Evolutionary conservation across 2,329 filamentous ascomycete species (phyloP), one percentile per base, ranked within the genome.

Genomic region (Diaporthe citrichinensis): DNA sequence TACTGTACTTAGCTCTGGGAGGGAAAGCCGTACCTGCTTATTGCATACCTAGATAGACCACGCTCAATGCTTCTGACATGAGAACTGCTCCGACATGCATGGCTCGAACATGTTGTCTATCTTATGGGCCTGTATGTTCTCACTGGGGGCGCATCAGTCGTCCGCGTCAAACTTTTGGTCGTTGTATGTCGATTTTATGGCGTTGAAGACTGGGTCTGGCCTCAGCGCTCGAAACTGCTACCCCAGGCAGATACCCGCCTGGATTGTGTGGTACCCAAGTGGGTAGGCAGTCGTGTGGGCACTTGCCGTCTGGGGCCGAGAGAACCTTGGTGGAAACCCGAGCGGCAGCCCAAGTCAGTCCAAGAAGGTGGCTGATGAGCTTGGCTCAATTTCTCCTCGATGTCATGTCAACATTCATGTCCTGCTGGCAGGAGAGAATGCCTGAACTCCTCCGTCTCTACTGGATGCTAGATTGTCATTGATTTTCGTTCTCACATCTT

Each of bases 361-460:
- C 65, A 53, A 68, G 62, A 68, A 51, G 8, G 65, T 69, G 65
- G 65, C 65, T 69, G 34, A 55, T 55, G 65, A 69, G 34, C 65
- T 69, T 69, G 65, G 65, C 49, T 55, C 49, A 69, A 55, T 55
- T 39, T 69, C 65, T 69, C 65, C 49, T 69, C 65, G 41, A 57
- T 9, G 44, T 36, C 44, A 65, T 53, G 49, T 55, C 65, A 69
- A 69, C 49, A 69, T 69, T 53, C 65, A 55, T 55, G n/a, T 69
- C 65, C 65, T 69, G 65, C 65, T 55, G 65, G 65, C 65, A 69
- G 65, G 65, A 55, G 61, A 65, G 46, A 41, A 69, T 41, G 49
- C 36, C 65, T 20, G 34, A 12, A 25, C 65, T 31, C 15, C 15
- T 15, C 36, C 65, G 23, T 53, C 23, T 53, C 34, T 46, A 8